A percentile compares a stretch with the other conserved stretches of the same genome.
Conservation (phyloP, 306 rosid species). For the Parietaria judaica region DNA sequence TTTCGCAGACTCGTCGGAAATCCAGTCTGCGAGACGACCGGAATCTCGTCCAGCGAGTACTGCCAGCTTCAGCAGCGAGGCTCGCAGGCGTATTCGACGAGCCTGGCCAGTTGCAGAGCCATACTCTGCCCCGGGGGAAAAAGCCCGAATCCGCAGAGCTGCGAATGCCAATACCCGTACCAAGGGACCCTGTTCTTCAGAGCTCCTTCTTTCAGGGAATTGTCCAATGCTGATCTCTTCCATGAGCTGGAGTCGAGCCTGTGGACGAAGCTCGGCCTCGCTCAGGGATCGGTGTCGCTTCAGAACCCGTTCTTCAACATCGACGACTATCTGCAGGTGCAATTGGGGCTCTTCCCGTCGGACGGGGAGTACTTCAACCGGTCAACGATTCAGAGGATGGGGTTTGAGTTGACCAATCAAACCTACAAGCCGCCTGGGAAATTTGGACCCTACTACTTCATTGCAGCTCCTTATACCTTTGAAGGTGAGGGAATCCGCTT, state of each 20-base stretch:
- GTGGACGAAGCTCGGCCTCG: conserved; percentile 53
- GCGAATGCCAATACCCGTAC: conserved; percentile 80
- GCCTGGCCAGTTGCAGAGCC: conserved; percentile 48
- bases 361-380: conserved; percentile 51
- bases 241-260: conserved; percentile 62
- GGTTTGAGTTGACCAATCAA: conserved; percentile 73
- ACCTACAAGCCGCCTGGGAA: conserved; percentile 67
- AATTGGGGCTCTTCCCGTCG: conserved; percentile 75
- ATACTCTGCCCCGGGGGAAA: conserved; percentile 49
- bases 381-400: conserved; percentile 68
- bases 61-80: conserved; percentile 51
- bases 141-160: conserved; percentile 78
- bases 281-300: conserved; percentile 76
- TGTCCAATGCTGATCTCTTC: conserved; percentile 45
- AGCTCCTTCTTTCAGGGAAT: conserved; percentile 71
- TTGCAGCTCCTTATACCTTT: conserved; percentile 64
- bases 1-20: conserved; percentile 69
- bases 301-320: conserved; percentile 62
- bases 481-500: conserved; percentile 38
- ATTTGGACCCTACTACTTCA: conserved; percentile 76
- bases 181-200: conserved; percentile 68
- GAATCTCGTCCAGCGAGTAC: conserved; percentile 32
- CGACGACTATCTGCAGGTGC: conserved; percentile 76
- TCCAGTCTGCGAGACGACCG: conserved; percentile 53
- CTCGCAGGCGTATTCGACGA: conserved; percentile 55